Base-by-base conservation (phyloP, 139 green algal genomes). In the Chlorella sp. region DNA sequence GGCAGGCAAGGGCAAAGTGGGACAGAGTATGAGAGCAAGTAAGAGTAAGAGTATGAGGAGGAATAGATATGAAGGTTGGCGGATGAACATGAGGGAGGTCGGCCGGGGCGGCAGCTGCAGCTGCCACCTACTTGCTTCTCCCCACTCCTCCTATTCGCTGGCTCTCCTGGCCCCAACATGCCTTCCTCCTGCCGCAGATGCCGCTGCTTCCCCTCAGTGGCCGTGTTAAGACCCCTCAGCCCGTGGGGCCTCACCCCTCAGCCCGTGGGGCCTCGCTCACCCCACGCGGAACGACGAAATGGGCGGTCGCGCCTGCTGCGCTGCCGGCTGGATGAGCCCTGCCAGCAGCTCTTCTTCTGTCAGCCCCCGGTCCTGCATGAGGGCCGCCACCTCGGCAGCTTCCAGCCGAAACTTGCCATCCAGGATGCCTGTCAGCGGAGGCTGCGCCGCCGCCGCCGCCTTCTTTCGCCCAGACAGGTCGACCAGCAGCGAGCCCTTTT, bases 281-380 rank as follows among this genome's bases (percentile, higher is more conserved):
- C 96, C 96, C 24, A 98, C 96, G 71, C 94, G 86, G 89, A 95
- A 98, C 0, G 91, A 76, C 0, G 96, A 98, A 30, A 98, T 96
- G 28, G 94, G 94, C 0, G 96, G 93, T 18, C 95, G 42, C 4
- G 96, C 95, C 42, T 96, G 85, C 66, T 88, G 79, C 0, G 95
- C 92, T 9, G 95, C 96, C 14, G 95, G 93, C 30, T 83, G 83
- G 26, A 98, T 92, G 0, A 98, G 91, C 37, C 85, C 75, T 36
- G 92, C 89, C 36, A 98, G 83, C 66, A 97, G 88, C 80, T 95
- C 89, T 28, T 96, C 92, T 53, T 94, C 85, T 2, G 34, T 91
- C 14, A 93, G n/a, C 28, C 89, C 86, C 24, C 88, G 81, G 69
- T 82, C 79, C 42, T 83, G 24, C n/a, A 93, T 24, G 39, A 97